Evolutionary conservation across 768 basidiomycete species (phyloP), one percentile per base, ranked within the genome.

Genomic region (Podaxis sp.): DNA sequence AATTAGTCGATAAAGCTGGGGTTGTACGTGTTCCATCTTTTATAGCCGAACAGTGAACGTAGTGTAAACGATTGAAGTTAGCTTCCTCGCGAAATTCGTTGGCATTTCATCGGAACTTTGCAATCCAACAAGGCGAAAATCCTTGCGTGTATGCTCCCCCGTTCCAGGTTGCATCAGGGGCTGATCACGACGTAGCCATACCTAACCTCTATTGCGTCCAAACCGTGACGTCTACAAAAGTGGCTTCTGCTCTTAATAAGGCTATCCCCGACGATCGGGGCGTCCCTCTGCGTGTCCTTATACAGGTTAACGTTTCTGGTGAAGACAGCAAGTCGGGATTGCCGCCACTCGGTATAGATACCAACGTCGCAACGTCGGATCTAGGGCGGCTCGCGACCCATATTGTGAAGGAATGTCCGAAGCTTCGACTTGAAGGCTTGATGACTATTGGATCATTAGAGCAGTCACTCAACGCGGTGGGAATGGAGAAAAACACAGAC

Each of bases 291-390:
- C 85, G 91, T 70, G 82, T 98, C 58, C 83, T 95, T 61, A 74
- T 99, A 37, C 97, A 98, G 72, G 81, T 98, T 69, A 99, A 99
- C 73, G 98, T 96, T 5, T 98, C 95, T 0, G 86, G 86, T n/a
- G 97, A 98, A 70, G 87, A 85, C 56, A 79, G 82, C 14, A 99
- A 99, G 73, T 94, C 95, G 0, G 97, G 97, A 1, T 74, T 98
- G 1, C 66, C 83, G 16, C 86, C 90, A 2, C 78, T 93, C 11
- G 60, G 73, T 6, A 35, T 75, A 7, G 68, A 75, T 13, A 65
- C 66, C 13, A 67, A 73, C 6, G 61, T 73, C 13, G 70, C 69
- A 3, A 68, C 72, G 7, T 76, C 79, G 2, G 90, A 90, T 25
- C 76, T 93, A 35, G 72, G 80, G 46, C 76, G 79, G 47, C 82